Evolutionary conservation across 2,329 filamentous ascomycete genomes (phyloP).

Genomic region (Aspergillus tubingensis): DNA sequence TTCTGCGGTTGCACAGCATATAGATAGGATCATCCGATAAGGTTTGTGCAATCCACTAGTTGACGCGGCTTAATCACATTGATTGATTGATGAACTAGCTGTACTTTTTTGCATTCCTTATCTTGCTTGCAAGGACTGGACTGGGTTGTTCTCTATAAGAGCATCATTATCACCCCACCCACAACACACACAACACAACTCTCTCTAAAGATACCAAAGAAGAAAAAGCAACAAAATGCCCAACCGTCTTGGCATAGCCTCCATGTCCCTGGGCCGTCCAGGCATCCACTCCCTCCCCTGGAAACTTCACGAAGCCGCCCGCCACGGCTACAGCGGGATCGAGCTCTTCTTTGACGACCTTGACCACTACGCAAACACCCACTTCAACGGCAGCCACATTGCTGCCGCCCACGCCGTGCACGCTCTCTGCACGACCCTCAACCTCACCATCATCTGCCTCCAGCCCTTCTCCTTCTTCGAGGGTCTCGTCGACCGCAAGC

Average conservation of each 20-base stretch:
- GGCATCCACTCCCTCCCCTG: slow-evolving; percentile 67
- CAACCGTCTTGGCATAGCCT: slow-evolving; percentile 64
- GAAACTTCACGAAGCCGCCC: slow-evolving; percentile 69
- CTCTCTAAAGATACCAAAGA: background rate
- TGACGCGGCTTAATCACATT: too few species aligned
- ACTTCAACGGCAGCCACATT: slow-evolving; percentile 26
- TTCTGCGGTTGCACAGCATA: too few species aligned
- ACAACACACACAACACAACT: background rate
- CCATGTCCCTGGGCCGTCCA: slow-evolving; percentile 74
- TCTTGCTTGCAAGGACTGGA: too few species aligned
- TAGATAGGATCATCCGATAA: too few species aligned
- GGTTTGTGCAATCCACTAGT: too few species aligned
- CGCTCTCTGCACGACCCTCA: slow-evolving; percentile 44
- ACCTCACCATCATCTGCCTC: slow-evolving; percentile 53
- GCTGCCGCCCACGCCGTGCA: slow-evolving; percentile 47
- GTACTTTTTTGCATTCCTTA: too few species aligned
- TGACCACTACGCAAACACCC: slow-evolving; percentile 30
- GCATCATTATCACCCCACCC: too few species aligned
- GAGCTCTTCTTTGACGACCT: slow-evolving; percentile 42
- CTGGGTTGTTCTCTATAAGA: background rate
- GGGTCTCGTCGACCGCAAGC: slow-evolving; percentile 64
- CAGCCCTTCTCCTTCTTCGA: slow-evolving; percentile 81
- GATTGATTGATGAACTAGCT: too few species aligned
- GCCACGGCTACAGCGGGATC: slow-evolving; percentile 37
- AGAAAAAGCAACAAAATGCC: slow-evolving; percentile 19